Evolutionary conservation across 805 yeast species (phyloP).

Genomic region (Lipomyces orientalis): DNA sequence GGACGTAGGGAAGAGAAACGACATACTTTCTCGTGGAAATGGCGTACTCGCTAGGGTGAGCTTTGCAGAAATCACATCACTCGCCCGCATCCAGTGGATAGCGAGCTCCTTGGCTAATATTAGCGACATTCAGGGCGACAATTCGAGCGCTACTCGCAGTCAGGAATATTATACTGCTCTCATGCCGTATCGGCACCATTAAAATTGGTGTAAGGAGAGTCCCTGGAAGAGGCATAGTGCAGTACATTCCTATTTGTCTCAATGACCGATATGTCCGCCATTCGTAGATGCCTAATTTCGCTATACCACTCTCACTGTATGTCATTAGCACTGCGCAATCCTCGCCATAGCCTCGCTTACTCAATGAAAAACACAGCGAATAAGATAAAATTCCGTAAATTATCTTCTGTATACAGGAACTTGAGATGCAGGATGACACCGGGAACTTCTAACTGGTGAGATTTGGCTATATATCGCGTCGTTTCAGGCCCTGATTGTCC

Average conservation of each 20-base stretch:
- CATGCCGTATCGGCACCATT: constrained; percentile 19
- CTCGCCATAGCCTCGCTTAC: background rate
- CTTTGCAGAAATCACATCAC: constrained; percentile 14
- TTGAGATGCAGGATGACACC: constrained; percentile 30
- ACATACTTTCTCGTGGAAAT: constrained; percentile 3
- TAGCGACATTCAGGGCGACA: background rate
- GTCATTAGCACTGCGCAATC: background rate
- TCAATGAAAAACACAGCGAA: constrained; percentile 17
- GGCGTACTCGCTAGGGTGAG: background rate
- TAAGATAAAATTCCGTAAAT: background rate
- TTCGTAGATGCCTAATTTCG: constrained; percentile 18
- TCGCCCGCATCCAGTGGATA: constrained; percentile 12
- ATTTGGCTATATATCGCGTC: constrained; percentile 12
- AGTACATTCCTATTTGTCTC: constrained; percentile 5
- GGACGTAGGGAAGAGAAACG: background rate
- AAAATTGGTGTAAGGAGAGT: constrained; percentile 18
- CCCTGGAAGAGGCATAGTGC: constrained; percentile 13
- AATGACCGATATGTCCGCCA: constrained; percentile 21
- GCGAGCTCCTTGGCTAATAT: constrained; percentile 3
- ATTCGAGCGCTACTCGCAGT: constrained; percentile 4
- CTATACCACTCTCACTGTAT: constrained; percentile 8
- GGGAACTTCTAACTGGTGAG: constrained; percentile 25
- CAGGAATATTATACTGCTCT: constrained; percentile 17
- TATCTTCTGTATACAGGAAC: constrained; percentile 13
- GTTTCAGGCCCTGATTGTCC: background rate